Percentiles rank a stretch among this genome's conserved stretches.
These are phyloP conservation scores for Candida methanosorbosa DNA, from an alignment of 805 yeast species.

Conservation along the genomic window DNA sequence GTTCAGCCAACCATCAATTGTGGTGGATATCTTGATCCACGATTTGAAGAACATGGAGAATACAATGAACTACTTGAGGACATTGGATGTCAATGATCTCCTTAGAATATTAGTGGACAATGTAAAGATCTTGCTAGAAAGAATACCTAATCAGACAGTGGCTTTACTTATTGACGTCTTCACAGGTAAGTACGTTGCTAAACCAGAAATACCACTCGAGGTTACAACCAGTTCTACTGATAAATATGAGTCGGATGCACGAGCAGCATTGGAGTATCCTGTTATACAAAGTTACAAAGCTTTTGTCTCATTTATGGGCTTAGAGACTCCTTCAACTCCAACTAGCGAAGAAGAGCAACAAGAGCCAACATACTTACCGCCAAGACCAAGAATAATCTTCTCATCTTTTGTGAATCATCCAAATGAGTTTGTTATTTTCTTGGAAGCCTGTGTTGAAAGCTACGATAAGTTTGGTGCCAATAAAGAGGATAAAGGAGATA, in stretches of 20 bases:
- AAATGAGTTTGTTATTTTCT: constrained; percentile 79
- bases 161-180: constrained; percentile 76
- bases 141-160: constrained; percentile 73
- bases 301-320: constrained; percentile 41
- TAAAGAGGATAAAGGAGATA: constrained; percentile 58
- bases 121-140: constrained; percentile 55
- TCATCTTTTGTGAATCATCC: constrained; percentile 82
- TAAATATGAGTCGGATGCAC: neutral
- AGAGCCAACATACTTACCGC: constrained; percentile 79
- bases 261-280: neutral
- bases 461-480: constrained; percentile 72
- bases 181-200: constrained; percentile 71
- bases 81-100: constrained; percentile 69
- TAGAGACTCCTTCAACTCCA: neutral
- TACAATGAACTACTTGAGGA: constrained; percentile 57
- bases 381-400: constrained; percentile 80
- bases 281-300: constrained; percentile 44
- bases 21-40: constrained; percentile 65
- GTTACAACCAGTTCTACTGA: constrained; percentile 1
- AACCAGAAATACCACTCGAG: constrained; percentile 7
- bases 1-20: constrained; percentile 63
- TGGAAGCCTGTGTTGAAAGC: constrained; percentile 83
- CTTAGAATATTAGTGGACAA: constrained; percentile 47
- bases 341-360: constrained; percentile 6
- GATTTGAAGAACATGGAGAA: constrained; percentile 53